Percentiles rank a stretch among this genome's conserved stretches.
Evolutionary conservation across 306 rosid genomes (phyloP).

Genomic region (Casuarina equisetifolia): DNA sequence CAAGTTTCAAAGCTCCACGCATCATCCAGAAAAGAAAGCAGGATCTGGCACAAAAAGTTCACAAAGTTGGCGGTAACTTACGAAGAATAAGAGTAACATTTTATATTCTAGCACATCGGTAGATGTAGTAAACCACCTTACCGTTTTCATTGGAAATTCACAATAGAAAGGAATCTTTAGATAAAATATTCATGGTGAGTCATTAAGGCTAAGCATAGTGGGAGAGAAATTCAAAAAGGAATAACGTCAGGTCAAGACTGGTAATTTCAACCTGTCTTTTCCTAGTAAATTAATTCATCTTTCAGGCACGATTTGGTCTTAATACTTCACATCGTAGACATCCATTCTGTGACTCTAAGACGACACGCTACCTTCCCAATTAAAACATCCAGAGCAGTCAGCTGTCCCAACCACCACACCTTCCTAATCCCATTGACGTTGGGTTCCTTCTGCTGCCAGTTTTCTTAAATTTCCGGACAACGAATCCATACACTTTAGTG

Average conservation of each 20-base stretch:
- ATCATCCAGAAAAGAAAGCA: background rate
- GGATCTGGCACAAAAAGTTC: background rate
- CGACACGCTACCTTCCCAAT: background rate
- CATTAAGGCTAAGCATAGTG: background rate
- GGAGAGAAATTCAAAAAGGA: background rate
- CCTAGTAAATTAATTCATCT: background rate
- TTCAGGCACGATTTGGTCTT: background rate
- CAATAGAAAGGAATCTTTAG: background rate
- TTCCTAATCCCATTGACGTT: slow-evolving; percentile 1
- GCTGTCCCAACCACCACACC: slow-evolving; percentile 5
- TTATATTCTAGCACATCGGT: background rate
- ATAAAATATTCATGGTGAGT: background rate
- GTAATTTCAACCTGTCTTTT: background rate
- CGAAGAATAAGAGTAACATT: background rate
- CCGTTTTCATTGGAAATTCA: background rate
- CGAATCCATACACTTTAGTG: background rate
- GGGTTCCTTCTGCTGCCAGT: background rate
- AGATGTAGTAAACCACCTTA: background rate
- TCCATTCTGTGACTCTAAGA: background rate
- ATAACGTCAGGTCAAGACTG: background rate
- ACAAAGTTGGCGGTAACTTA: background rate
- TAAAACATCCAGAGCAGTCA: background rate
- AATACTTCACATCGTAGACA: background rate
- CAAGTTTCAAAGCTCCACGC: background rate
- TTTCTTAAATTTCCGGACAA: background rate